A percentile compares a stretch with the other conserved stretches of the same genome.
Evolutionary conservation across 2,329 filamentous ascomycete genomes (phyloP).

Genomic region (Penicillium sp.): DNA sequence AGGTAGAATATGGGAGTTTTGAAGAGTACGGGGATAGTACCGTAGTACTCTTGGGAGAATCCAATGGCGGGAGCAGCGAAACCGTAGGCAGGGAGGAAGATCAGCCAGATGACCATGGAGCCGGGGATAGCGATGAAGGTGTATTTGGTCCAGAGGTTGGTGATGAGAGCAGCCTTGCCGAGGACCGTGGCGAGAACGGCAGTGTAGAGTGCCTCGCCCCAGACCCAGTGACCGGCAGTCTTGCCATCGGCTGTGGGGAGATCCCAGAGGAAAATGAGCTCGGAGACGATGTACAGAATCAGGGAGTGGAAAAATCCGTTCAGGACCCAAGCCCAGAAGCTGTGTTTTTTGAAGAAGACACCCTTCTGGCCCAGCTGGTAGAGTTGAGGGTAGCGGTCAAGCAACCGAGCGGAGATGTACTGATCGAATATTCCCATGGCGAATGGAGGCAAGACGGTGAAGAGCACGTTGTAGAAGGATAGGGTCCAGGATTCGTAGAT

Average conservation of each 20-base stretch:
- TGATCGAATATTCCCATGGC: conserved; percentile 96
- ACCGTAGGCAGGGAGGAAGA: conserved; percentile 82
- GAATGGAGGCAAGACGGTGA: conserved; percentile 88
- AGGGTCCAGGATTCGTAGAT: conserved; percentile 99
- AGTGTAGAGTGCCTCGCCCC: conserved; percentile 92
- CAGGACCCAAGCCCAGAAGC: conserved; percentile 85
- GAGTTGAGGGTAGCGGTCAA: conserved; percentile 93
- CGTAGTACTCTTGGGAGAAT: conserved; percentile 78
- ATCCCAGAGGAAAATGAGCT: conserved; percentile 78
- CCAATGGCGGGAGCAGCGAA: conserved; percentile 76
- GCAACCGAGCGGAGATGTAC: conserved; percentile 86
- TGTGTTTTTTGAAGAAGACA: conserved; percentile 86
- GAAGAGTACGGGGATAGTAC: conserved; percentile 76
- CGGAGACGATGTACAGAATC: conserved; percentile 79
- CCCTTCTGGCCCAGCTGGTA: conserved; percentile 92
- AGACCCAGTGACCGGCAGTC: conserved; percentile 91
- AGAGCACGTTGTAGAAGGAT: conserved; percentile 99
- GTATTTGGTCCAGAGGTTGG: conserved; percentile 98
- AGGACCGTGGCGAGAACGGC: conserved; percentile 90
- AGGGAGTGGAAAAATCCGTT: conserved; percentile 96
- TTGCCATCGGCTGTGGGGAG: conserved; percentile 73
- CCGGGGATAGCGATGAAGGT: conserved; percentile 93
- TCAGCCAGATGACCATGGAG: conserved; percentile 85
- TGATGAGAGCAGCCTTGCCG: conserved; percentile 89
- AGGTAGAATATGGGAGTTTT: conserved; percentile 83